Percentiles rank a stretch among this genome's conserved stretches.
Evolutionary conservation across 768 basidiomycete species (phyloP).

Genomic region (Amanita exitialis): DNA sequence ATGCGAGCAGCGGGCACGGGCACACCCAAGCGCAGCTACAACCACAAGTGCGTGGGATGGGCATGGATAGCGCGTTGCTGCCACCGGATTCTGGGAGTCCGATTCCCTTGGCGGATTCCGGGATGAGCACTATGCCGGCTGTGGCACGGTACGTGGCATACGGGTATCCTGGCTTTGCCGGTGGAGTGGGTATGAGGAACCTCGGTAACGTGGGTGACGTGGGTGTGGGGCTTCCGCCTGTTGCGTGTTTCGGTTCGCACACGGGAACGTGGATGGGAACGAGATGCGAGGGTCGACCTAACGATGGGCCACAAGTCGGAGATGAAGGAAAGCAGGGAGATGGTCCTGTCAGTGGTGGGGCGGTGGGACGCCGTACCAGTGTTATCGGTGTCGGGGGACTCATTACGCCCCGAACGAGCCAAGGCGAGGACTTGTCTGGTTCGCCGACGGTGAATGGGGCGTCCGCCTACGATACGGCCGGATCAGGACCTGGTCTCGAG

Average conservation of each 20-base stretch:
- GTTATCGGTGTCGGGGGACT: background rate
- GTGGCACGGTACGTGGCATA: background rate
- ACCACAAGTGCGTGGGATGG: background rate
- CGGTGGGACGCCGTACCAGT: background rate
- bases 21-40: background rate
- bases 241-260: too few relatives aligned
- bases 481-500: background rate
- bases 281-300: too few relatives aligned
- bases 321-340: too few relatives aligned
- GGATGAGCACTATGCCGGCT: background rate
- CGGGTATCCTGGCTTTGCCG: background rate
- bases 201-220: conserved; percentile 11
- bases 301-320: too few relatives aligned
- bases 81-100: background rate
- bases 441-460: background rate
- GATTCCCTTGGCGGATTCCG: background rate
- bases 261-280: too few relatives aligned
- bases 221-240: conserved; percentile 1
- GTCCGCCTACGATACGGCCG: too few relatives aligned
- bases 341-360: background rate
- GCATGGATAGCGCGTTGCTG: background rate
- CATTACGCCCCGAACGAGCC: background rate
- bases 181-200: conserved; percentile 7
- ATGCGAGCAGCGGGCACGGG: background rate
- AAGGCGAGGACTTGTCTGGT: background rate